Percentiles rank a stretch among this genome's conserved stretches.
These are phyloP conservation scores for Golubevia sp. DNA, from an alignment of 1,284 basidiomycete species.

Conservation along the genomic window DNA sequence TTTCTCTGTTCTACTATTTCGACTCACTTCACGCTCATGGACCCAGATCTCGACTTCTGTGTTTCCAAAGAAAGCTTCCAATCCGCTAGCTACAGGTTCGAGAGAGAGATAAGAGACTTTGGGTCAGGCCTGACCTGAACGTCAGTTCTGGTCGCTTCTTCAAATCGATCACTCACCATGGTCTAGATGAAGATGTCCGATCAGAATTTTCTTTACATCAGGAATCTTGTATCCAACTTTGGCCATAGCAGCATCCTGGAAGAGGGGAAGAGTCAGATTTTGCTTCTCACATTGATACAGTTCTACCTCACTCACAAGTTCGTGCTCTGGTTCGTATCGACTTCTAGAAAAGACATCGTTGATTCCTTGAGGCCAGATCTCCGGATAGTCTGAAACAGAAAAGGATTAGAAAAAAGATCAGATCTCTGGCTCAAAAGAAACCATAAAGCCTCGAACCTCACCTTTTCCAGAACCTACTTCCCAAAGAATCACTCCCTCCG, in stretches of 20 bases:
- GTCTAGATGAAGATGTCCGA: constrained; percentile 34
- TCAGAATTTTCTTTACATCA: constrained; percentile 20
- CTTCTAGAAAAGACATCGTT: constrained; percentile 34
- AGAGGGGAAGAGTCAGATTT: too few relatives aligned
- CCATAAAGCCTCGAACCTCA: constrained; percentile 2
- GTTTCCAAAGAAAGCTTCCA: constrained; percentile 22
- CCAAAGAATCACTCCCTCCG: constrained; percentile 51
- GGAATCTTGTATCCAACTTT: constrained; percentile 42
- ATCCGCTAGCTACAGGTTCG: constrained; percentile 19
- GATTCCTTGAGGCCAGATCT: constrained; percentile 12
- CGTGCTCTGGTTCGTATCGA: constrained; percentile 35
- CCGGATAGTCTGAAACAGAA: constrained; percentile 1
- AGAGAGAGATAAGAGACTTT: too few relatives aligned
- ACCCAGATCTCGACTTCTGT: constrained; percentile 48
- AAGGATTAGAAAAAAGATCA: background rate
- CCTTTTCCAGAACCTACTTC: constrained; percentile 52
- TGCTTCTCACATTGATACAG: too few relatives aligned
- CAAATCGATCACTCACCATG: constrained; percentile 6
- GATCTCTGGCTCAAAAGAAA: too few relatives aligned
- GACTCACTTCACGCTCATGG: constrained; percentile 41
- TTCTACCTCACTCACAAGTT: too few relatives aligned
- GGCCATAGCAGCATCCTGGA: constrained; percentile 49
- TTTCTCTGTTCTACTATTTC: too few relatives aligned
- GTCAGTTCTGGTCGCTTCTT: too few relatives aligned
- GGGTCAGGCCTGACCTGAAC: too few relatives aligned